A percentile compares a stretch with the other conserved stretches of the same genome.
Evolutionary conservation across 2,329 filamentous ascomycete genomes (phyloP).

Genomic region (Diaporthe citrichinensis): DNA sequence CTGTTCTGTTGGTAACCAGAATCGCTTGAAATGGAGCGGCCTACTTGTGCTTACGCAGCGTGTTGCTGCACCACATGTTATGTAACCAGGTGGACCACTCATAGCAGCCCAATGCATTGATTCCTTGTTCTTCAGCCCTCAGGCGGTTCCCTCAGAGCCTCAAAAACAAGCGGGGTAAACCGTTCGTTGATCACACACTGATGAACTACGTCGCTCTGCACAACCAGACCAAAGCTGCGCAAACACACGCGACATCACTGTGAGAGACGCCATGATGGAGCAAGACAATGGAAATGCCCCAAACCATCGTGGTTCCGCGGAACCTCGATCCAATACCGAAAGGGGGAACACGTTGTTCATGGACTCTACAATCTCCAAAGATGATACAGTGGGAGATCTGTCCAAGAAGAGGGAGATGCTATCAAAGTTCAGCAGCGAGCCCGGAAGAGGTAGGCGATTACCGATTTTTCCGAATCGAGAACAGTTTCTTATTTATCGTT

Average conservation of each 20-base stretch:
- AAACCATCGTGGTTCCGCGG: rapidly evolving
- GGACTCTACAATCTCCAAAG: background rate
- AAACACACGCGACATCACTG: background rate
- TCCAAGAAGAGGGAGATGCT: background rate
- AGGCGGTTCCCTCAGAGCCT: rapidly evolving
- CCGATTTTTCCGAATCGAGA: too few relatives aligned
- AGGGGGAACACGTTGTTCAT: background rate
- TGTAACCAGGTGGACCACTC: background rate
- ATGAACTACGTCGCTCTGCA: background rate
- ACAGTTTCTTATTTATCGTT: background rate
- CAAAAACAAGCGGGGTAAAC: background rate
- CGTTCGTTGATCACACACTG: rapidly evolving
- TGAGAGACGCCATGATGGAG: background rate
- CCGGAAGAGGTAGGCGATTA: background rate
- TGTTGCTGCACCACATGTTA: background rate
- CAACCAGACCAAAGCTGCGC: background rate
- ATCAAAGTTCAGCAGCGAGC: background rate
- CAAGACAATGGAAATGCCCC: rapidly evolving
- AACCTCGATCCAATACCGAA: background rate
- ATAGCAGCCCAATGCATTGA: background rate
- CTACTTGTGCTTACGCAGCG: background rate
- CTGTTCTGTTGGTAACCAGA: background rate
- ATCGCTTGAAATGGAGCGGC: too few relatives aligned
- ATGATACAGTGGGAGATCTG: background rate
- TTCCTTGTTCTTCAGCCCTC: background rate